Percentiles rank a stretch among this genome's conserved stretches.
These are phyloP conservation scores for Aspergillus sparsus DNA, from an alignment of 495 filamentous ascomycete genomes.

Conservation along the genomic window DNA sequence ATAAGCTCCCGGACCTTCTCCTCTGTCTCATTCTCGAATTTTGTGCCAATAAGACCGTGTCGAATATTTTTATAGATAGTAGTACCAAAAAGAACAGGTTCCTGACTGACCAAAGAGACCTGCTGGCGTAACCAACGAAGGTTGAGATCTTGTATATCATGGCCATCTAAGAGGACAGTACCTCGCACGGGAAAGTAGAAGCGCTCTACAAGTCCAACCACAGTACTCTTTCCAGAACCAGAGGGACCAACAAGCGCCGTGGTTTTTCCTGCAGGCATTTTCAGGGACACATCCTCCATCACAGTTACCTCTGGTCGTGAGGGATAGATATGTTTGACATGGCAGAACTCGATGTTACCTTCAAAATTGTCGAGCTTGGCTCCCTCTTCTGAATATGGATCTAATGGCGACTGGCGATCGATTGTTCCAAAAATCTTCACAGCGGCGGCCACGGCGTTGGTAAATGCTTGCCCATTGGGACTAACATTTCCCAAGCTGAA, in stretches of 20 bases:
- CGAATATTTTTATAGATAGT: conserved; percentile 86
- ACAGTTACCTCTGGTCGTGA: conserved; percentile 86
- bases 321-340: conserved; percentile 91
- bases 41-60: conserved; percentile 85
- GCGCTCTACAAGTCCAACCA: conserved; percentile 86
- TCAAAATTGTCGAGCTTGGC: conserved; percentile 67
- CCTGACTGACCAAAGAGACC: conserved; percentile 85
- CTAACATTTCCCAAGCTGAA: conserved; percentile 88
- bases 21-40: conserved; percentile 62
- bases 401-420: conserved; percentile 82
- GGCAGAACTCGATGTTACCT: conserved; percentile 78
- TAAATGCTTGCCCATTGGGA: conserved; percentile 83
- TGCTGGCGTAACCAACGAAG: conserved; percentile 90
- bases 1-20: conserved; percentile 71
- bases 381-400: conserved; percentile 73
- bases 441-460: conserved; percentile 77
- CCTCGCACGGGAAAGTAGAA: conserved; percentile 91
- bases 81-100: conserved; percentile 70
- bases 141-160: conserved; percentile 79
- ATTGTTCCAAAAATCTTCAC: conserved; percentile 91
- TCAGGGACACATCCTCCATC: conserved; percentile 76
- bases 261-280: conserved; percentile 81
- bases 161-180: conserved; percentile 76
- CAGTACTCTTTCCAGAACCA: conserved; percentile 88
- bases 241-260: conserved; percentile 86